These are phyloP conservation scores for Elsinoe arachidis DNA, from an alignment of 2,329 filamentous ascomycete species.

Conservation along the genomic window DNA sequence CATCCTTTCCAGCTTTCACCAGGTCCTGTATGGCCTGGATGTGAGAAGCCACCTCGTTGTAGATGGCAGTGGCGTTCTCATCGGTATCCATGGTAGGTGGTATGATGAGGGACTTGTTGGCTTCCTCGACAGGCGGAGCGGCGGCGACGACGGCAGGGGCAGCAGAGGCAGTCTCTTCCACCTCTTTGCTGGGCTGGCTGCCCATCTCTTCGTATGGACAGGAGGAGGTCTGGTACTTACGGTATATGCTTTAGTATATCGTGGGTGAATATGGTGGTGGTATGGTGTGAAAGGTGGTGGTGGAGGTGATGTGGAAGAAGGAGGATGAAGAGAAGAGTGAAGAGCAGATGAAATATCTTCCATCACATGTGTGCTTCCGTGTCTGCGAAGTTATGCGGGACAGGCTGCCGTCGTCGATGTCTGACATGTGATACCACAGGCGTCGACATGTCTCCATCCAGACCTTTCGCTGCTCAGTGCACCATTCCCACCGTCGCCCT, in stretches of 20 bases:
- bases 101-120: neutral
- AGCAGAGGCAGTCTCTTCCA: neutral
- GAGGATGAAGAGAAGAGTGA: neutral
- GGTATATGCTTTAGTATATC: neutral
- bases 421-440: neutral
- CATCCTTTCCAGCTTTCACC: neutral
- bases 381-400: neutral
- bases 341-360: neutral
- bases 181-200: neutral
- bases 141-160: neutral
- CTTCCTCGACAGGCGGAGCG: neutral
- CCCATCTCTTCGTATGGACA: neutral
- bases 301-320: neutral
- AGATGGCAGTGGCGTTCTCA: neutral
- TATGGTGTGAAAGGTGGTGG: neutral
- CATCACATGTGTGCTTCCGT: neutral
- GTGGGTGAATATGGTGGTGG: neutral
- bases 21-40: neutral
- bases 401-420: conserved; percentile 1
- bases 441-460: neutral
- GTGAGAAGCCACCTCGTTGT: neutral
- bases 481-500: too few relatives aligned
- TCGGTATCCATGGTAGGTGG: neutral
- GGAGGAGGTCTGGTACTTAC: neutral
- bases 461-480: too few relatives aligned